These are phyloP conservation scores for Oryza brachyantha DNA, from an alignment of 176 grass and related monocot species.

Conservation along the genomic window DNA sequence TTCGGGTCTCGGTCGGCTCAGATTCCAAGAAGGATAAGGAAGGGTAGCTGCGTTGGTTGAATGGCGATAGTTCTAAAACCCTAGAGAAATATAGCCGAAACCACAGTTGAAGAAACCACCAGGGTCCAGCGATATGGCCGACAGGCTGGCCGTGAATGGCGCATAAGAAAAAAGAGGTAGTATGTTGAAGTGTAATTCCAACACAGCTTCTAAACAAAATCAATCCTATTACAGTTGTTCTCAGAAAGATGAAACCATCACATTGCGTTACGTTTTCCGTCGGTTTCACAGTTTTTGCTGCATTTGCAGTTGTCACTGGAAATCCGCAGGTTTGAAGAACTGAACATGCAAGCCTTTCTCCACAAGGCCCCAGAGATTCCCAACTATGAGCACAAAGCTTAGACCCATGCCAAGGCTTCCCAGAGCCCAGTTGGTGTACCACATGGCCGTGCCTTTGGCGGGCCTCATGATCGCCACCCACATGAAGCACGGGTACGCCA, in stretches of 20 bases:
- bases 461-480: constrained; percentile 87
- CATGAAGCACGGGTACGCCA: constrained; percentile 96
- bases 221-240: neutral
- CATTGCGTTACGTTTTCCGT: neutral
- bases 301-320: constrained; percentile 23
- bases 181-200: neutral
- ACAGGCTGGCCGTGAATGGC: no score
- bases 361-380: constrained; percentile 65
- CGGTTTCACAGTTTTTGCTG: neutral
- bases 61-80: no score
- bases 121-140: no score
- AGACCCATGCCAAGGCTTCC: constrained; percentile 62
- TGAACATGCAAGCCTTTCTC: constrained; percentile 47
- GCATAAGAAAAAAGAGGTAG: no score
- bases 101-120: no score
- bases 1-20: no score
- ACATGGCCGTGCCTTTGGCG: constrained; percentile 37
- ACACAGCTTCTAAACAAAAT: neutral
- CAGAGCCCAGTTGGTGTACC: constrained; percentile 76
- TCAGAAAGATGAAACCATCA: neutral
- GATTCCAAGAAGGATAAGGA: no score
- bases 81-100: no score
- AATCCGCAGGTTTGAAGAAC: constrained; percentile 56
- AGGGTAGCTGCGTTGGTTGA: no score
- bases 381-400: constrained; percentile 63